Base-by-base conservation (phyloP, 768 basidiomycete genomes). In the Rickenella mellea region DNA sequence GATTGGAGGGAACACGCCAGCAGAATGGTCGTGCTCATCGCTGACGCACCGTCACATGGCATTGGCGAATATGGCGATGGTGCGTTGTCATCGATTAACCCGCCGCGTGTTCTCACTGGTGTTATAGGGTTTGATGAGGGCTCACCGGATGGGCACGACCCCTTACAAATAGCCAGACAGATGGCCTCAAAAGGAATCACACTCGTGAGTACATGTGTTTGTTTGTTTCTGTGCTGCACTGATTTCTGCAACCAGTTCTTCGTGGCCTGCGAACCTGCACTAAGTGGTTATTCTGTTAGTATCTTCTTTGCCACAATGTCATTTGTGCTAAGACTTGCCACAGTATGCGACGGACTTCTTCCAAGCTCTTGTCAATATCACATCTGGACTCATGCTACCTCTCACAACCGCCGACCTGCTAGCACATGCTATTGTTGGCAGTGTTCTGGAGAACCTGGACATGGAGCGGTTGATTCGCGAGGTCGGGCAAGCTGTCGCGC, bases 41-140 rank as follows among this genome's bases (percentile, higher is more conserved):
- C 94, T 14, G 94, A 98, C 69, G 94, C 94, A 0, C 94, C 94
- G 27, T 91, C 93, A 12, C 94, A 98, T 65, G 94, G 93, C 2
- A 89, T 97, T 55, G 93, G 93, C 45, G 93, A 97, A 60, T 90
- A 90, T 49, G 94, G 93, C 14, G 94, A 97, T 65, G 92, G 91
- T 90, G 51, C 52, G 73, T 60, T 26, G 7, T 17, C 7, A 17
- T 36, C 3, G 2, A 10, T 36, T 17, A 10, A 8, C n/a, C n/a
- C n/a, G n/a, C n/a, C n/a, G 11, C 29, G 31, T 37, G n/a, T 30
- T 40, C 35, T 44, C 43, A 48, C 38, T 42, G 47, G 40, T 17
- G 24, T 42, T 36, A 28, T 50, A 93, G 90, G 91, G 12, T 92
- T 94, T 54, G 87, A 91, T 51, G 81, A 87, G 45, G 94, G 94